Base-by-base conservation (phyloP, 2,329 filamentous ascomycete genomes). In the Neonectria coccinea region DNA sequence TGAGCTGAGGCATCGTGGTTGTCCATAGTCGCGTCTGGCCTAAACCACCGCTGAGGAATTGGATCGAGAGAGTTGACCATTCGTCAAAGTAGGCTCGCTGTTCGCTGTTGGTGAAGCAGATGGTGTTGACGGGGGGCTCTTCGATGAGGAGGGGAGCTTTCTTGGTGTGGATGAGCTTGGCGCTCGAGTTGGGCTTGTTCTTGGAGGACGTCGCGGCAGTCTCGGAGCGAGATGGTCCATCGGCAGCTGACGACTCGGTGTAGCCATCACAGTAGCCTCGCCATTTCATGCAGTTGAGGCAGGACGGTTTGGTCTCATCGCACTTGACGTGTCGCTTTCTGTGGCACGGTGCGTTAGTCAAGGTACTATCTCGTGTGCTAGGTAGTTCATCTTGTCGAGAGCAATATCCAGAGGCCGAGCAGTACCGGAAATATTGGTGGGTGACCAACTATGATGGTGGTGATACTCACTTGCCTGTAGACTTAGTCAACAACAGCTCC, bases 271-370 rank as follows among this genome's bases (percentile, higher is more conserved):
- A 81, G 56, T 79, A 76, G n/a, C 79, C 79, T 54, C 75, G 73
- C 76, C 79, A 81, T 69, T 79, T 81, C 59, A 81, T 70, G 59
- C 80, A 82, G 52, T 80, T 82, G 36, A 78, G 73, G 63, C 80
- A 82, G 5, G 78, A 75, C 18, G 80, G 80, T 41, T 78, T 77
- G 25, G 78, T 78, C 67, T 82, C 80, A 53, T 82, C 80, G 59
- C 80, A 82, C 68, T 82, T 82, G 41, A 82, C 77, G 65, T 81
- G 80, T 20, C 80, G 79, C 57, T 80, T 80, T 56, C 79, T 80
- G 25, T 47, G 5, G 5, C 45, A 36, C 27, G 4, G 18, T 4
- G 18, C 63, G 58, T 72, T 60, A 70, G 67, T 59, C 42, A n/a
- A 42, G 12, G 31, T 54, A 31, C 48, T 44, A 42, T 59, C 65